Percentiles rank a stretch among this genome's conserved stretches.
Conservation (phyloP, 2,329 filamentous ascomycete genomes). For the Phialemonium atrogriseum region DNA sequence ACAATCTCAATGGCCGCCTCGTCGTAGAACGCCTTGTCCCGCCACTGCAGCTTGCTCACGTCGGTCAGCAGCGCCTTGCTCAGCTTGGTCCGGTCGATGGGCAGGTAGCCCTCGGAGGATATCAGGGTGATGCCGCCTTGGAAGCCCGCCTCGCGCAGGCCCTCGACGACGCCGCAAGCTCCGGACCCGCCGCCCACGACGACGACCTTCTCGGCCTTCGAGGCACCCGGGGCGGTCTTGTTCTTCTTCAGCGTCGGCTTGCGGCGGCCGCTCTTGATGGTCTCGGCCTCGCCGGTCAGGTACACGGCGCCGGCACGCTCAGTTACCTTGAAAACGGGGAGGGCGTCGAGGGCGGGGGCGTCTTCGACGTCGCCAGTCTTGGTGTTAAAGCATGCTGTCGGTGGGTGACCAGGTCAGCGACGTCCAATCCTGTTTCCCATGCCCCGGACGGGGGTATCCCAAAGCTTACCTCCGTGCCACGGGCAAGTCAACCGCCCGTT, state of each 20-base stretch:
- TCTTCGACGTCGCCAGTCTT: conserved; percentile 90
- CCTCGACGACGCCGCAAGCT: conserved; percentile 72
- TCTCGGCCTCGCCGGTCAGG: conserved; percentile 69
- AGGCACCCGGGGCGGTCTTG: conserved; percentile 29
- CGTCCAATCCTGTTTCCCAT: neutral
- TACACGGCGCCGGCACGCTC: conserved; percentile 80
- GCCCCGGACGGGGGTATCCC: neutral
- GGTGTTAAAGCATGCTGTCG: conserved; percentile 80
- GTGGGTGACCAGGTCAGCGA: neutral
- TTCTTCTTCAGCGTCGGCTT: conserved; percentile 67
- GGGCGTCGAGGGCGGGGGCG: conserved; percentile 79
- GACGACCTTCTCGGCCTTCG: conserved; percentile 59
- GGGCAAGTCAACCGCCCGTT: conserved; percentile 84
- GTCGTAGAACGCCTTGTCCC: conserved; percentile 71
- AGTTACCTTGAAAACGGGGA: conserved; percentile 72
- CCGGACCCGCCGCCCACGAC: conserved; percentile 85
- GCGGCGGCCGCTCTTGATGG: conserved; percentile 69
- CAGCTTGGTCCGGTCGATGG: conserved; percentile 90
- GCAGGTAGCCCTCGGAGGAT: conserved; percentile 73
- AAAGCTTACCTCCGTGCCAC: conserved; percentile 75
- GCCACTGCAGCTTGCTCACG: conserved; percentile 65
- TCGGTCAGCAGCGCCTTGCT: conserved; percentile 90
- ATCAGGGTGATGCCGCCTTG: conserved; percentile 74
- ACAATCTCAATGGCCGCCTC: conserved; percentile 48
- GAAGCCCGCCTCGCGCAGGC: conserved; percentile 74